Conservation (phyloP, 768 basidiomycete genomes). For the Suillus fuscotomentosus region DNA sequence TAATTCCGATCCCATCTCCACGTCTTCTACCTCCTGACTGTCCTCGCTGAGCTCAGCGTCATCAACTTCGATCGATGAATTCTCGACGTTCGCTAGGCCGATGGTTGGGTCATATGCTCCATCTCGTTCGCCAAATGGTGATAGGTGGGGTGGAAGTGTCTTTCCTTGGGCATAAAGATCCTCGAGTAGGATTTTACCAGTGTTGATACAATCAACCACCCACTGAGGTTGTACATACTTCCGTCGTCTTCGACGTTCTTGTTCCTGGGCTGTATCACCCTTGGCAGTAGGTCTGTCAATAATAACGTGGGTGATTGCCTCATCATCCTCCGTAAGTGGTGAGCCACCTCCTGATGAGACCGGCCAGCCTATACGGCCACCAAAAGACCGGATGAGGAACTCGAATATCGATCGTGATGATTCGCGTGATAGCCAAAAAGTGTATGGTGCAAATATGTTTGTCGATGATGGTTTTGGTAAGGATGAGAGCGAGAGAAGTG, state of each 20-base stretch:
- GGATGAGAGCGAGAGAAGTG: constrained; percentile 62
- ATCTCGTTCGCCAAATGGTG: constrained; percentile 85
- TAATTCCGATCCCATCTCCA: constrained; percentile 19
- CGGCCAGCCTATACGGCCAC: constrained; percentile 91
- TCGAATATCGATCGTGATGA: constrained; percentile 90
- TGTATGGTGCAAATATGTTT: constrained; percentile 80
- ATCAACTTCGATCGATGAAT: constrained; percentile 29
- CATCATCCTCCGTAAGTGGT: constrained; percentile 72
- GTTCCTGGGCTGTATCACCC: constrained; percentile 55
- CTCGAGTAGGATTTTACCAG: constrained; percentile 78
- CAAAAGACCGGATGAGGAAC: constrained; percentile 89
- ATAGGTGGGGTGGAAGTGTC: constrained; percentile 89
- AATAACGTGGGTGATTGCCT: constrained; percentile 90
- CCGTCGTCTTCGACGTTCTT: constrained; percentile 61
- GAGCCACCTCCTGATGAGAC: constrained; percentile 79
- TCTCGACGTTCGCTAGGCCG: constrained; percentile 23
- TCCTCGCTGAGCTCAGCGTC: constrained; percentile 32
- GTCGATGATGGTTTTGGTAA: constrained; percentile 55
- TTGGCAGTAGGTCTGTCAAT: constrained; percentile 80
- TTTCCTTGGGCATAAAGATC: constrained; percentile 85
- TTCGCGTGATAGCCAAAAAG: constrained; percentile 93
- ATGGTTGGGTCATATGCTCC: constrained; percentile 72
- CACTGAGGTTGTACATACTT: constrained; percentile 97
- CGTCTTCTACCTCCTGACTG: constrained; percentile 23
- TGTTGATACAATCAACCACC: constrained; percentile 95